Percentiles rank a stretch among this genome's conserved stretches.
Evolutionary conservation across 2,329 filamentous ascomycete species (phyloP).

Genomic region (Magnaporthales sp.): DNA sequence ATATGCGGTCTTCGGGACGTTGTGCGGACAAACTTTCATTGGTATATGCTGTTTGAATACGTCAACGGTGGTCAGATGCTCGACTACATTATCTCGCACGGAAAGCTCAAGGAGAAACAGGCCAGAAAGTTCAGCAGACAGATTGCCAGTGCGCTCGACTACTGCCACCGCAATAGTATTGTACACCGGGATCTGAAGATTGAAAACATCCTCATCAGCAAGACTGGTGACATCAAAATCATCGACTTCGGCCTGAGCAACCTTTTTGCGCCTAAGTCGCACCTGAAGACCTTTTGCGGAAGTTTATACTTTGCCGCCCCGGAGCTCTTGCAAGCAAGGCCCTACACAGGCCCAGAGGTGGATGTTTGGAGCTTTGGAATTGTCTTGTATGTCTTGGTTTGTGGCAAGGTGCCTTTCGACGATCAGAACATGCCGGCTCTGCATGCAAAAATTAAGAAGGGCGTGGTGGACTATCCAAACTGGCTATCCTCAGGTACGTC

Average conservation of each 20-base stretch:
- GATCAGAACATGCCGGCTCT: slow-evolving; percentile 98
- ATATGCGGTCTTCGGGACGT: slow-evolving; percentile 95
- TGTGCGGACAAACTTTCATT: slow-evolving; percentile 92
- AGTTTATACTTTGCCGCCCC: slow-evolving; percentile 97
- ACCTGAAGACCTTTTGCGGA: slow-evolving; percentile 94
- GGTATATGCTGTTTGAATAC: slow-evolving; percentile 99
- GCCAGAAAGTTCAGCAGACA: slow-evolving; percentile 95
- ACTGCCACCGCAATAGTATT: slow-evolving; percentile 96
- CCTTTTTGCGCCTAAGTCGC: slow-evolving; percentile 74
- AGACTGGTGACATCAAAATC: slow-evolving; percentile 98
- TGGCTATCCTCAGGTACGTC: slow-evolving; percentile 76
- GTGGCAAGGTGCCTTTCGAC: slow-evolving; percentile 96
- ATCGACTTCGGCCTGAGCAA: slow-evolving; percentile 98
- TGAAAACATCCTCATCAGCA: slow-evolving; percentile 98
- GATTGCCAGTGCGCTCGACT: slow-evolving; percentile 93
- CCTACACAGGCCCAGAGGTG: slow-evolving; percentile 93
- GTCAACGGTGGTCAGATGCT: slow-evolving; percentile 99
- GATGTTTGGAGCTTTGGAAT: slow-evolving; percentile 99
- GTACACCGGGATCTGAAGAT: slow-evolving; percentile 97
- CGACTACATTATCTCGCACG: slow-evolving; percentile 98
- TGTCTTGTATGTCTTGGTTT: slow-evolving; percentile 92
- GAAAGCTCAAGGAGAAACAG: slow-evolving; percentile 95
- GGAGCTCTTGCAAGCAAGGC: slow-evolving; percentile 84
- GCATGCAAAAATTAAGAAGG: slow-evolving; percentile 98
- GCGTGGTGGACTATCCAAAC: slow-evolving; percentile 86